These are phyloP conservation scores for Colletotrichum zoysiae DNA, from an alignment of 2,329 filamentous ascomycete species.

Conservation along the genomic window DNA sequence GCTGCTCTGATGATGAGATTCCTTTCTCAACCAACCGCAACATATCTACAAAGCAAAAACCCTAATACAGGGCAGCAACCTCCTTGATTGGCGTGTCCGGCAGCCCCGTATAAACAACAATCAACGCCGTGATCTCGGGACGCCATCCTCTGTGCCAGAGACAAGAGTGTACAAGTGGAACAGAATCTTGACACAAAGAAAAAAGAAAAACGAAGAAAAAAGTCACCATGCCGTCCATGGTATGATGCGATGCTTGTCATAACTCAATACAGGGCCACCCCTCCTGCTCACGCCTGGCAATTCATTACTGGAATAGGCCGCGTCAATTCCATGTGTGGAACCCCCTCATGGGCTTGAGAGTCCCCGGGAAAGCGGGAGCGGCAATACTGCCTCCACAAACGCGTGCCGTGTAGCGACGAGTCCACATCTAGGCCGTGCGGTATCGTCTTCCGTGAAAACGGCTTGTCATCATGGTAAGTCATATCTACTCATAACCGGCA, in stretches of 20 bases:
- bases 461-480: conserved; percentile 27
- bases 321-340: conserved; percentile 4
- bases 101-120: conserved; percentile 25
- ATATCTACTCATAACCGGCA: conserved; percentile 55
- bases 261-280: conserved; percentile 16
- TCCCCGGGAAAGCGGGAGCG: conserved; percentile 3
- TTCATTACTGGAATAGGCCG: conserved; percentile 20
- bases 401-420: background rate
- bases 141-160: conserved; percentile 37
- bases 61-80: conserved; percentile 1
- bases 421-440: conserved; percentile 7
- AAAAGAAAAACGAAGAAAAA: conserved; percentile 15
- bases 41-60: conserved; percentile 30
- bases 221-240: conserved; percentile 34
- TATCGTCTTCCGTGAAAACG: conserved; percentile 25
- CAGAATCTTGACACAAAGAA: conserved; percentile 13
- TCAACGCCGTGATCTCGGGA: conserved; percentile 38
- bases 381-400: conserved; percentile 1
- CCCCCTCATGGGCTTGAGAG: background rate
- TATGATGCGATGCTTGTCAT: conserved; percentile 27
- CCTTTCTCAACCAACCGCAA: conserved; percentile 11
- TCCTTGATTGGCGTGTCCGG: conserved; percentile 10
- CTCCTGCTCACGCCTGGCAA: conserved; percentile 5
- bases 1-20: background rate
- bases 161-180: conserved; percentile 34